Base-by-base conservation (phyloP, 2,329 filamentous ascomycete genomes). In the Colletotrichum sublineola region DNA sequence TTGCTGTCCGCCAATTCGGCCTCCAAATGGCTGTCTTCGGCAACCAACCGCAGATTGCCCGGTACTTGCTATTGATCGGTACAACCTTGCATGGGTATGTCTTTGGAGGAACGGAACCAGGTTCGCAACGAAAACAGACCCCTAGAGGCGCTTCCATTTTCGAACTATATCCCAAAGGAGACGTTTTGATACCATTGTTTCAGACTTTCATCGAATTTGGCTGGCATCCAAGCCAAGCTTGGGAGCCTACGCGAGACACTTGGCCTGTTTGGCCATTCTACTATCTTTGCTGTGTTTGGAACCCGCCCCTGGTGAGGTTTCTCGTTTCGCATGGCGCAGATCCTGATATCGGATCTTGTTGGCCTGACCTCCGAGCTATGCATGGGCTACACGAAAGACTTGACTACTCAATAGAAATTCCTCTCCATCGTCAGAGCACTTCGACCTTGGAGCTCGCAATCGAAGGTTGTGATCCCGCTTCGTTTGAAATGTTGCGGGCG, bases 201-300 rank as follows among this genome's bases (percentile, higher is more conserved):
- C 63, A 58, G 38, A 24, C 24, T 2, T 66, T 64, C 8, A n/a
- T 58, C 15, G 50, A 66, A 2, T 29, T 36, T 24, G 63, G 63
- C n/a, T 66, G 63, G 63, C 63, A 66, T 24, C 52, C 63, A 14
- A 66, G 58, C 40, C 36, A 44, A 42, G 63, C 63, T 14, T 66
- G 63, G 63, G 50, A 66, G 29, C 20, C 62, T n/a, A 56, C 46
- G 7, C 18, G 29, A 29, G 48, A 40, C 6, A 64, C 42, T 18
- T 53, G 48, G 31, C 52, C 48, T 2, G 48, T 42, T 24, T 53
- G 62, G 48, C 33, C 62, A 14, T 55, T 64, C 3, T 31, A 42
- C 15, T 24, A 64, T 24, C 48, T 29, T 15, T 53, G 8, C 5
- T 46, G 50, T 44, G 31, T 66, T 11, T 33, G 44, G 31, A 66